A percentile compares a stretch with the other conserved stretches of the same genome.
Evolutionary conservation across 78 protist genomes (phyloP).

Genomic region (Dictyostelium firmibasis): DNA sequence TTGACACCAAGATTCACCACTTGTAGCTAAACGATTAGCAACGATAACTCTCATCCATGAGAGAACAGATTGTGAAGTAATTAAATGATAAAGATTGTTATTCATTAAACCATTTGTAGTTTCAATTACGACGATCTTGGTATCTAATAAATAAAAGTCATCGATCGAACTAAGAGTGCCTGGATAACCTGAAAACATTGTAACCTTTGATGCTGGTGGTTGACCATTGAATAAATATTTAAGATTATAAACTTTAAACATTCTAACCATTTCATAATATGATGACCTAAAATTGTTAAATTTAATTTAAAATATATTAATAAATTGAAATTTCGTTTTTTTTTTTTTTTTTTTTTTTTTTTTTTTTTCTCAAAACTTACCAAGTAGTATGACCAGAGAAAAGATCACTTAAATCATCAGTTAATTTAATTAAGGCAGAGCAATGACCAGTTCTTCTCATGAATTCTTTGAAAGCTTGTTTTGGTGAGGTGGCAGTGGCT

Average conservation of each 20-base stretch:
- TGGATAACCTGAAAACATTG: conserved; percentile 79
- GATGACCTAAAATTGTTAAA: neutral
- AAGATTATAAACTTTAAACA: conserved; percentile 80
- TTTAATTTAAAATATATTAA: too few relatives aligned
- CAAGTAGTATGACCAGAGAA: conserved; percentile 84
- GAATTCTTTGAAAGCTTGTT: conserved; percentile 12
- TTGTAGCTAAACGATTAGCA: conserved; percentile 58
- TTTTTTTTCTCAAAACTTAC: too few relatives aligned
- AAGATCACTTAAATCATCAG: conserved; percentile 71
- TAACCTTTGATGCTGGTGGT: neutral
- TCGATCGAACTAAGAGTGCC: conserved; percentile 81
- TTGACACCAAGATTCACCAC: conserved; percentile 48
- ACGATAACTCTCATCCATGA: conserved; percentile 80
- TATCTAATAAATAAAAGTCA: conserved; percentile 84
- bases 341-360: too few relatives aligned
- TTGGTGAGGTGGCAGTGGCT: neutral
- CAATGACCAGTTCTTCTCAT: conserved; percentile 79
- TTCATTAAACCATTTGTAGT: conserved; percentile 85
- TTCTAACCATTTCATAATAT: conserved; percentile 57
- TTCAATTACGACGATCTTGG: conserved; percentile 82
- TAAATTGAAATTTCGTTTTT: too few relatives aligned
- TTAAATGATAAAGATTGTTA: conserved; percentile 39
- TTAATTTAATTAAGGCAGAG: conserved; percentile 72
- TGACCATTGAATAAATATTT: neutral
- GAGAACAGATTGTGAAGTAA: conserved; percentile 67